Evolutionary conservation across 805 yeast genomes (phyloP), one percentile per base, ranked within the genome.

Genomic region (Tetrapisispora pingtungensis): DNA sequence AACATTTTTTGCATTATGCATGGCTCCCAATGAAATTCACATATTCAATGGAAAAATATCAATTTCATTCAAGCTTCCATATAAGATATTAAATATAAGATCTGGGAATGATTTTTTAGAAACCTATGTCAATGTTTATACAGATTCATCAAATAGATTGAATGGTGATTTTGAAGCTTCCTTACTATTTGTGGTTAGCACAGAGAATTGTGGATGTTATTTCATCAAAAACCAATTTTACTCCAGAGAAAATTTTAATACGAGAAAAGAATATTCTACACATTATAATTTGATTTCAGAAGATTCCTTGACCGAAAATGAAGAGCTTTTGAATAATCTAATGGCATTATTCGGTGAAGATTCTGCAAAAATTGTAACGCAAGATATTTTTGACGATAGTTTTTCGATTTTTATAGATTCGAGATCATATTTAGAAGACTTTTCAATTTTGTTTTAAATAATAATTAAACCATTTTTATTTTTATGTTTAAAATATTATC

Each of bases 51-150:
- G 43, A 5, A 46, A 40, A 33, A 32, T 33, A 24, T 24, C 38
- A 24, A 24, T 35, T 10, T 50, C 48, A 19, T 46, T 53, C 24
- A 38, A 35, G 14, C 33, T 55, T 26, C 53, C 52, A 6, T 36
- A 38, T 8, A 48, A 45, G 15, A 42, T 55, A 4, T 42, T 45
- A 10, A 40, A 43, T 34, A 40, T 51, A 10, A 31, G 15, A 4
- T 17, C 45, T 7, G 33, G 37, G 5, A 17, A 33, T 33, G 19
- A 28, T 32, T 15, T 13, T 26, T 2, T 10, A 6, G 26, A 18
- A 12, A 8, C 7, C 13, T 14, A 7, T 13, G 12, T 7, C 10
- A 20, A 31, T 15, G 19, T 13, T n/a, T 10, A 2, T 34, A 14
- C 3, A 20, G 15, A 14, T 3, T n/a, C 6, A 8, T 34, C 37